Evolutionary conservation across 768 basidiomycete genomes (phyloP).

Genomic region (Boletus huronensis): DNA sequence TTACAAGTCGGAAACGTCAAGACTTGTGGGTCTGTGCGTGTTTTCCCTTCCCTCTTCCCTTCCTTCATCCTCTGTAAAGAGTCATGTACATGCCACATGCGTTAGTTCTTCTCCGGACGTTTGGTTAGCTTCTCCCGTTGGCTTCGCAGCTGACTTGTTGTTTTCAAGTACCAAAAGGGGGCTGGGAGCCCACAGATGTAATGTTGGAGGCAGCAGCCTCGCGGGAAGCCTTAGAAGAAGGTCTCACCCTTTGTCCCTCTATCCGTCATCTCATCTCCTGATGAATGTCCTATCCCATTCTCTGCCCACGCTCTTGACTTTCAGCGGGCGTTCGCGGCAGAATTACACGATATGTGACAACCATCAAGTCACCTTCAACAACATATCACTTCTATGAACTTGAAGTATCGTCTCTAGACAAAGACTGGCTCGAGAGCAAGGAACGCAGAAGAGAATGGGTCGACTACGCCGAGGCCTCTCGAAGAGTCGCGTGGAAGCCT

Average conservation of each 20-base stretch:
- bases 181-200: slow-evolving; percentile 82
- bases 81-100: not conserved
- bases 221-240: slow-evolving; percentile 94
- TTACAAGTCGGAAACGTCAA: slow-evolving; percentile 81
- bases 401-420: slow-evolving; percentile 72
- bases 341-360: slow-evolving; percentile 81
- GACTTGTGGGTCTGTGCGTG: slow-evolving; percentile 87
- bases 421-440: slow-evolving; percentile 76
- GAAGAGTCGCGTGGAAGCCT: slow-evolving; percentile 77
- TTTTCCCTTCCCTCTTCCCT: slow-evolving; percentile 8
- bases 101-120: not conserved
- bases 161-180: slow-evolving; percentile 82
- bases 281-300: slow-evolving; percentile 48
- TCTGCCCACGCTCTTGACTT: slow-evolving; percentile 30
- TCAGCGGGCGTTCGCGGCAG: slow-evolving; percentile 84
- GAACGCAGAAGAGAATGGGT: slow-evolving; percentile 87
- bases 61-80: not conserved
- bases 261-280: slow-evolving; percentile 69
- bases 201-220: slow-evolving; percentile 83
- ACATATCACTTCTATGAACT: slow-evolving; percentile 92
- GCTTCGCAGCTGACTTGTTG: slow-evolving; percentile 4
- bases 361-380: slow-evolving; percentile 71
- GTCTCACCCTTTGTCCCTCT: slow-evolving; percentile 83
- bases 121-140: not conserved
- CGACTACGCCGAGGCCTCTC: slow-evolving; percentile 76